Percentiles rank a stretch among this genome's conserved stretches.
phyloP scores from a whole-genome alignment of 495 filamentous ascomycete genomes.

The Penicillium coffeae region DNA sequence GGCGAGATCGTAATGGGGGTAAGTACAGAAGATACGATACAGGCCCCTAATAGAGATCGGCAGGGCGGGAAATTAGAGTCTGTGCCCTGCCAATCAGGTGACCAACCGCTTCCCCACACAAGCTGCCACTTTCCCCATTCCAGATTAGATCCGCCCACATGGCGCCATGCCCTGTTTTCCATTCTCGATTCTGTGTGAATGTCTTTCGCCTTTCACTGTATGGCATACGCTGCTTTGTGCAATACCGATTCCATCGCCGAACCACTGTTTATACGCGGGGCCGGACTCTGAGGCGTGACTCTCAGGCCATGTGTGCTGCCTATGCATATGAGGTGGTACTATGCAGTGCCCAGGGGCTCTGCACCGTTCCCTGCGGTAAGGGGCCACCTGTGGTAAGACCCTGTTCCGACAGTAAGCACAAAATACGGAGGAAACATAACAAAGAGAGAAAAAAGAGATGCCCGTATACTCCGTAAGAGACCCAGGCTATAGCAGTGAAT shows the following conservation, averaged over 20 bases:
- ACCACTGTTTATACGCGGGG: too few species aligned
- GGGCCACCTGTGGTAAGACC: slow-evolving; percentile 1
- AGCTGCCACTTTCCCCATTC: slow-evolving; percentile 12
- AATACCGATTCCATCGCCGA: too few species aligned
- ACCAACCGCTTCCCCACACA: background rate
- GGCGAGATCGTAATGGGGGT: background rate
- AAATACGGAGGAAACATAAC: background rate
- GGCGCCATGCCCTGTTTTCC: slow-evolving; percentile 18
- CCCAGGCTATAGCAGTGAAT: too few species aligned
- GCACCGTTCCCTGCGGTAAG: slow-evolving; percentile 3
- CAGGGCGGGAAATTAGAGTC: slow-evolving; percentile 25
- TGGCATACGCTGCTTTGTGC: too few species aligned
- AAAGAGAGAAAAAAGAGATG: background rate
- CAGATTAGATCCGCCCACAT: slow-evolving; percentile 18
- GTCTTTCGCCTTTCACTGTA: background rate
- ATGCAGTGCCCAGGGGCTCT: background rate
- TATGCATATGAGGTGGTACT: too few species aligned
- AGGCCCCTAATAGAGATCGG: slow-evolving; percentile 12
- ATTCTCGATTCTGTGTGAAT: slow-evolving; percentile 1
- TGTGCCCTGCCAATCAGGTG: slow-evolving; percentile 3
- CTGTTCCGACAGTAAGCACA: background rate
- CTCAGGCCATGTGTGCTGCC: too few species aligned
- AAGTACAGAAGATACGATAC: background rate
- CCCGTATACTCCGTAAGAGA: too few species aligned
- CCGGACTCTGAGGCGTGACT: too few species aligned